Percentiles rank a stretch among this genome's conserved stretches.
These are phyloP conservation scores for Neurospora sp. DNA, from an alignment of 495 filamentous ascomycete genomes.

Conservation along the genomic window DNA sequence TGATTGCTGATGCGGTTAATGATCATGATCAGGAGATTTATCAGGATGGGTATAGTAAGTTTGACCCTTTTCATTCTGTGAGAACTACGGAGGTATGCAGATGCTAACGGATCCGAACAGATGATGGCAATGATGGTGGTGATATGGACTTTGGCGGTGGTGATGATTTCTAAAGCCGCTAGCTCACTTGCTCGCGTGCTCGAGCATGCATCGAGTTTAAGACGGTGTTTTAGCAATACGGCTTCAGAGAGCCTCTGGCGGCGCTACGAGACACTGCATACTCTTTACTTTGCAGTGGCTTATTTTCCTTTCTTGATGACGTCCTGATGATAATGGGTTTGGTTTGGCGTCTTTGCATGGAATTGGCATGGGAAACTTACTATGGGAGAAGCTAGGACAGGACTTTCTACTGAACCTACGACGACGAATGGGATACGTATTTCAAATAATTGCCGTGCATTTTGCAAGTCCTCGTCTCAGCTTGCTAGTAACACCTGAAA, in stretches of 20 bases:
- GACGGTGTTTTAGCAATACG: not conserved
- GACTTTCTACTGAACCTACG: not conserved
- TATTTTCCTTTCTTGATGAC: not conserved
- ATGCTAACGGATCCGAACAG: constrained; percentile 10
- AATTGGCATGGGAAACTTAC: not conserved
- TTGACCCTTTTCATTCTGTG: not conserved
- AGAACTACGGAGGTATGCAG: not conserved
- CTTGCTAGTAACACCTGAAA: not conserved
- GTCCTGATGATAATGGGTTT: not conserved
- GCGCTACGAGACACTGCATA: not conserved
- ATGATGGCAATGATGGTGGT: constrained; percentile 30
- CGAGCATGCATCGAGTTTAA: not conserved
- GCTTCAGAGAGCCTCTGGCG: not conserved
- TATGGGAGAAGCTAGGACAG: not conserved
- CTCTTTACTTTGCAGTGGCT: not conserved
- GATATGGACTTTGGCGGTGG: constrained; percentile 35
- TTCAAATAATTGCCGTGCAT: not conserved
- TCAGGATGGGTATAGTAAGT: constrained; percentile 32
- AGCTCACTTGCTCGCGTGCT: not conserved
- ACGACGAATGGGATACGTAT: not conserved
- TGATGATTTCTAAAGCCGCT: constrained; percentile 42
- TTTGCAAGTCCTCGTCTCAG: not conserved
- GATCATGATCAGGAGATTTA: constrained; percentile 47
- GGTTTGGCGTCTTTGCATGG: not conserved
- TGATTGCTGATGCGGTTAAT: constrained; percentile 56